Conservation (phyloP, 805 yeast genomes). For the Candida dajiaensis region DNA sequence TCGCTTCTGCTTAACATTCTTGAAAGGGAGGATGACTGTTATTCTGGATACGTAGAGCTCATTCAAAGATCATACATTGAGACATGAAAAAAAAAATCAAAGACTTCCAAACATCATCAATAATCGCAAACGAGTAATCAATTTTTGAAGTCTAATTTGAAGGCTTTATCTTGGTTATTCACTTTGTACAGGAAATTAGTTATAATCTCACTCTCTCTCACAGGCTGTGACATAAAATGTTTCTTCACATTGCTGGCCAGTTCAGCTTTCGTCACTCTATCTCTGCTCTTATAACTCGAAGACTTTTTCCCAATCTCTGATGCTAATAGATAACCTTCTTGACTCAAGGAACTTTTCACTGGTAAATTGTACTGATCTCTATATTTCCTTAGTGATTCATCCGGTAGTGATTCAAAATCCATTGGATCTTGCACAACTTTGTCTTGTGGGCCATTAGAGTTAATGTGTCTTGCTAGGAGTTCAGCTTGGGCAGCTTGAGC, state of each 20-base stretch:
- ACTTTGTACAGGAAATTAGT: conserved; percentile 87
- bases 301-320: conserved; percentile 74
- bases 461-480: conserved; percentile 57
- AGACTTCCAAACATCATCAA: not conserved
- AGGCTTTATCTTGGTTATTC: conserved; percentile 54
- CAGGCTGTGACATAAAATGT: conserved; percentile 57
- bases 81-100: not conserved
- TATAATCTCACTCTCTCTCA: conserved; percentile 79
- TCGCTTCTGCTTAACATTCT: too few relatives aligned
- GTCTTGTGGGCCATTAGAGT: conserved; percentile 69
- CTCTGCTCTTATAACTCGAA: conserved; percentile 30
- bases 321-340: conserved; percentile 64
- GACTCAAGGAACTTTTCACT: conserved; percentile 54
- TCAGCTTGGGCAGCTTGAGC: conserved; percentile 69
- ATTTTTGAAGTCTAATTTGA: conserved; percentile 30
- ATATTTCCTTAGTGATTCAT: conserved; percentile 63
- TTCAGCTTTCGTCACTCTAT: conserved; percentile 51
- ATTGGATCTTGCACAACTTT: conserved; percentile 46
- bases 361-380: conserved; percentile 51
- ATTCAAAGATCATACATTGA: not conserved
- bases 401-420: conserved; percentile 64
- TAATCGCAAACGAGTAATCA: not conserved
- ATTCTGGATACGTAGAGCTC: too few relatives aligned
- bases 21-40: too few relatives aligned
- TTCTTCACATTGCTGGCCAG: conserved; percentile 55